These are phyloP conservation scores for Danielia oregonensis DNA, from an alignment of 805 yeast genomes.

Conservation along the genomic window DNA sequence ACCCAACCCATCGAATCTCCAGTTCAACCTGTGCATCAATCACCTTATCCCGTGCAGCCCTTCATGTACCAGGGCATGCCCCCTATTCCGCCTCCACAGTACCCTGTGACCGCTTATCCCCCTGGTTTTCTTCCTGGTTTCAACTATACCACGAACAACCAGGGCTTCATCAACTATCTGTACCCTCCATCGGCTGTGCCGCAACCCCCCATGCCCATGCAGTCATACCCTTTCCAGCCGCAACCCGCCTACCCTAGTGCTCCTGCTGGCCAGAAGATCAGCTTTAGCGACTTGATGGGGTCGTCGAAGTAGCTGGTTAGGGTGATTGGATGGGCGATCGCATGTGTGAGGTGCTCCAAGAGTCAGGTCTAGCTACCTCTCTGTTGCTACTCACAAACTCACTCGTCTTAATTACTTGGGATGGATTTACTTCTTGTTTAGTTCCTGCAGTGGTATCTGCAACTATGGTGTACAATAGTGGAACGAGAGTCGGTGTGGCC, in stretches of 20 bases:
- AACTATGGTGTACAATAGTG: not conserved
- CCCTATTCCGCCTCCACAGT: conserved; percentile 19
- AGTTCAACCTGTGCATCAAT: not conserved
- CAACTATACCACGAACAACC: conserved; percentile 27
- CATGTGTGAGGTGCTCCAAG: too few species aligned
- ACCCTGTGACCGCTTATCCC: conserved; percentile 35
- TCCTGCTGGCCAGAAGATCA: conserved; percentile 33
- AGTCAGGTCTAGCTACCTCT: too few species aligned
- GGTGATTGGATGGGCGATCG: too few species aligned
- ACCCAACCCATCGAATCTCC: not conserved
- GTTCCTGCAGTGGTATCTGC: not conserved
- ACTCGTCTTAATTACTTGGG: too few species aligned
- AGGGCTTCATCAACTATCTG: conserved; percentile 30
- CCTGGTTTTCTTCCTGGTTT: conserved; percentile 28
- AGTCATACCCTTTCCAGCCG: conserved; percentile 12
- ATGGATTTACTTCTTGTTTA: conserved; percentile 3
- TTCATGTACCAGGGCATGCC: conserved; percentile 18
- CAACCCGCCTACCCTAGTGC: conserved; percentile 11
- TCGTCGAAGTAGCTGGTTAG: conserved; percentile 13
- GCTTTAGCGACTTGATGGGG: conserved; percentile 38
- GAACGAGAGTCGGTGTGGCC: conserved; percentile 1
- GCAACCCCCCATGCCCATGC: conserved; percentile 15
- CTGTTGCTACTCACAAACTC: too few species aligned
- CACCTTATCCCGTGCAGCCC: conserved; percentile 3
- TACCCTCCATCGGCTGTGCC: conserved; percentile 19